A percentile compares a stretch with the other conserved stretches of the same genome.
Evolutionary conservation across 306 rosid species (phyloP).

Genomic region (Glycyrrhiza uralensis): DNA sequence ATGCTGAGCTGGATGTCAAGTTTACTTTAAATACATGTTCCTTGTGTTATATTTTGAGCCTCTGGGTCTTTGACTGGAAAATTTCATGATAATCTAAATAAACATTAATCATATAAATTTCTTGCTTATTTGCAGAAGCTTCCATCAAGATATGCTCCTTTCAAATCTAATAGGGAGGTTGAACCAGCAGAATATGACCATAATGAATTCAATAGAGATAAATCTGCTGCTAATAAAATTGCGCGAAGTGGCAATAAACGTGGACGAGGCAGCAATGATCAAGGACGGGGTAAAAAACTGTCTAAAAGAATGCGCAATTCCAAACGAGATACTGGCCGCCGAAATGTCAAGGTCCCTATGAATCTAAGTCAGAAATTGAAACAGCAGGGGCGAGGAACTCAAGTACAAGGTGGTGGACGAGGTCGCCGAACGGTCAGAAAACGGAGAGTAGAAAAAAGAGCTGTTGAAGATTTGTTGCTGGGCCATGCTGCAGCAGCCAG

Average conservation of each 20-base stretch:
- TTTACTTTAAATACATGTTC: not conserved
- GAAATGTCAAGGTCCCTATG: conserved; percentile 40
- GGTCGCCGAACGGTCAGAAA: conserved; percentile 92
- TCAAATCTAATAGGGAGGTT: conserved; percentile 48
- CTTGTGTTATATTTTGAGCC: not conserved
- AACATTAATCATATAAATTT: conserved; percentile 1
- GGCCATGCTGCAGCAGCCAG: conserved; percentile 35
- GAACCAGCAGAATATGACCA: conserved; percentile 45
- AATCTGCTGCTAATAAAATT: conserved; percentile 43
- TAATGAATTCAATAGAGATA: conserved; percentile 42
- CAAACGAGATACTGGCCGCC: conserved; percentile 40
- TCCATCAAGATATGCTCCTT: conserved; percentile 55
- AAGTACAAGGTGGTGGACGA: conserved; percentile 66
- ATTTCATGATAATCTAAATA: not conserved
- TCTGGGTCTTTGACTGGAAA: not conserved
- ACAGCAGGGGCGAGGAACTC: conserved; percentile 51
- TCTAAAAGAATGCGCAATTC: conserved; percentile 50
- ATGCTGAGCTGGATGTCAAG: conserved; percentile 13
- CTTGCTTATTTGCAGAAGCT: conserved; percentile 49
- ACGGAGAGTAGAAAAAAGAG: conserved; percentile 66
- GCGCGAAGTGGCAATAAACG: conserved; percentile 60
- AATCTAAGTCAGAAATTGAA: conserved; percentile 48
- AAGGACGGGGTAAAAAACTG: conserved; percentile 61
- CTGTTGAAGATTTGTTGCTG: conserved; percentile 54
- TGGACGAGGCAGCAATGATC: conserved; percentile 66